Conservation (phyloP, 345 rosid genomes). For the Pugionium cornutum region DNA sequence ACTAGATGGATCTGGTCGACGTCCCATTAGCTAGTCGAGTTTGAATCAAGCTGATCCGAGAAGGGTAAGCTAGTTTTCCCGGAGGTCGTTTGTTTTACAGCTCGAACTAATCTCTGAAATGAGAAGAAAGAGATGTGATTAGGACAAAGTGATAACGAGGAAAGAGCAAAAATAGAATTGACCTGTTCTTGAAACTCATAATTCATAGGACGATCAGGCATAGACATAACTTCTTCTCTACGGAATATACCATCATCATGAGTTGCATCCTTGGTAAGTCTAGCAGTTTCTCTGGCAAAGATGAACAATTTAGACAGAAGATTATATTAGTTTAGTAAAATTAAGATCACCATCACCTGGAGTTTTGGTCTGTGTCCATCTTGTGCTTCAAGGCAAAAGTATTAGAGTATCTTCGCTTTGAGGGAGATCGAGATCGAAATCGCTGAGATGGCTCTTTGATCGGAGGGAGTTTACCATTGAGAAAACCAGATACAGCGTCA, state of each 20-base stretch:
- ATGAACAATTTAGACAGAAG: neutral
- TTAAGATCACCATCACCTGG: too few relatives aligned
- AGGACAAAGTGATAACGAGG: neutral
- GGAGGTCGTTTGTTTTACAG: conserved; percentile 9
- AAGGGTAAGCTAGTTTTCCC: neutral
- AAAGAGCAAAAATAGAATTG: neutral
- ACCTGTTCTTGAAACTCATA: conserved; percentile 1
- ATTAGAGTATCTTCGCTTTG: neutral
- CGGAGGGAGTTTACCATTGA: conserved; percentile 2
- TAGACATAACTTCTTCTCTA: neutral
- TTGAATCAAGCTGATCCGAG: neutral
- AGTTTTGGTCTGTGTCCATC: conserved; percentile 10
- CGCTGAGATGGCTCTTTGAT: neutral
- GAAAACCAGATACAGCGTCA: conserved; percentile 20
- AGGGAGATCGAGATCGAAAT: conserved; percentile 12
- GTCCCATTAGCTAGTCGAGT: neutral
- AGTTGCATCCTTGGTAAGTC: neutral
- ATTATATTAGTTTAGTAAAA: too few relatives aligned
- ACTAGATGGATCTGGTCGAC: too few relatives aligned
- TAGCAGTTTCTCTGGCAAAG: neutral
- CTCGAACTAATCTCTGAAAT: conserved; percentile 2
- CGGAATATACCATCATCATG: neutral
- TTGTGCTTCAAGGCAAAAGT: neutral
- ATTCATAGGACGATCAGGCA: neutral
- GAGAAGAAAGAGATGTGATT: conserved; percentile 5